Evolutionary conservation across 352 stramenopile genomes (phyloP), one percentile per base, ranked within the genome.

Genomic region (Discostella stelligera): DNA sequence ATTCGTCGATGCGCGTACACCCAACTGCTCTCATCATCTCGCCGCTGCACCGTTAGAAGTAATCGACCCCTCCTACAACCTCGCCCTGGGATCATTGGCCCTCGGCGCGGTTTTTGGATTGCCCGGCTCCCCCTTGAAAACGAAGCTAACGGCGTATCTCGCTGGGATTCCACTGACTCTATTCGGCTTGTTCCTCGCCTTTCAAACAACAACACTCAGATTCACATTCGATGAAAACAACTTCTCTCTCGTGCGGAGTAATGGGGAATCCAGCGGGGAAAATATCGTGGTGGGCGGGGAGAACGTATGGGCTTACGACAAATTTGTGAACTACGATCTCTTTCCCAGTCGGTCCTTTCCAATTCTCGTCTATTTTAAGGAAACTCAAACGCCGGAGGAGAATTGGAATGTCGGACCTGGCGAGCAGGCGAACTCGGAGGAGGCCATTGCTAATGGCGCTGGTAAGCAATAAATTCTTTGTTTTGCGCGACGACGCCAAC

Each of bases 321-420:
- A 65, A 25, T 70, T 85, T 52, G 65, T 79, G 18, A 83, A 85
- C 46, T 84, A 77, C 61, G 69, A 84, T 25, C 77, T 87, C 13
- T 91, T 89, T 68, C 87, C 87, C 14, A 85, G 53, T 67, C 70
- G 70, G 49, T 76, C 81, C 3, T 83, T 92, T 58, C 87, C 87
- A 21, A 84, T 92, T 60, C 73, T 92, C 14, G 79, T 92, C 55
- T 92, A 92, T 70, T 92, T 92, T 69, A 90, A 87, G 56, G 87
- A 92, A 62, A 88, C 71, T 32, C 83, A 92, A 71, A 92, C 87
- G n/a, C 80, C 80, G n/a, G 59, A 76, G 44, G 80, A 80, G 16
- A 46, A 60, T 50, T 81, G 79, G 79, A 73, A 79, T 55, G 44
- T 74, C 14, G 76, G 76, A 6, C 71, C 71, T 50, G 75, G 77